phyloP scores from a whole-genome alignment of 1,284 basidiomycete species.

The Microbotryum violaceum region DNA sequence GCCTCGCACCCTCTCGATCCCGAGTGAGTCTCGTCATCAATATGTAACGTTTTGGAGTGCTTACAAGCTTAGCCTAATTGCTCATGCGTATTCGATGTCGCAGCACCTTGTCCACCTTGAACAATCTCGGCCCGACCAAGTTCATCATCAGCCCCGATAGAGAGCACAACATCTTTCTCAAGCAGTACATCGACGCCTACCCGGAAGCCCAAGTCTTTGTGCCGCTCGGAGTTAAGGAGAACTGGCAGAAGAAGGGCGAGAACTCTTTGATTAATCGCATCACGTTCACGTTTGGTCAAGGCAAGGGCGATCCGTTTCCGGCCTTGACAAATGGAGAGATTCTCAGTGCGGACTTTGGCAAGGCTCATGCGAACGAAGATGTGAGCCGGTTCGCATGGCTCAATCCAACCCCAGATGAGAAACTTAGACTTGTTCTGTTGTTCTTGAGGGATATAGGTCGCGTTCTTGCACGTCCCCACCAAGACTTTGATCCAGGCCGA shows the following conservation, averaged over 20 bases:
- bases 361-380: slow-evolving; percentile 27
- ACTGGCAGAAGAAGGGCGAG: slow-evolving; percentile 22
- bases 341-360: slow-evolving; percentile 23
- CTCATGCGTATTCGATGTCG: not conserved
- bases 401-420: not conserved
- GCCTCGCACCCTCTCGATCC: slow-evolving; percentile 72
- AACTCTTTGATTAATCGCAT: slow-evolving; percentile 16
- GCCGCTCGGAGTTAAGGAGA: slow-evolving; percentile 19
- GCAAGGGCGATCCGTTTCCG: slow-evolving; percentile 29
- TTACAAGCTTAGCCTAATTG: too few relatives aligned
- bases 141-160: slow-evolving; percentile 8
- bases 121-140: not conserved
- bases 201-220: slow-evolving; percentile 32
- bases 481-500: slow-evolving; percentile 81
- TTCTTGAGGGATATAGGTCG: slow-evolving; percentile 57
- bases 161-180: slow-evolving; percentile 24
- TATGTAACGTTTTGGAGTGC: too few relatives aligned
- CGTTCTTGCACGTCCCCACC: slow-evolving; percentile 71
- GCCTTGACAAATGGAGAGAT: slow-evolving; percentile 28
- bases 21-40: slow-evolving; percentile 52
- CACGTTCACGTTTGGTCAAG: slow-evolving; percentile 15
- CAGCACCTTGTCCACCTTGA: not conserved
- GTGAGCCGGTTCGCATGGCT: slow-evolving; percentile 6
- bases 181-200: slow-evolving; percentile 22
- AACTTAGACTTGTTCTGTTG: slow-evolving; percentile 1